A percentile compares a stretch with the other conserved stretches of the same genome.
Evolutionary conservation across 1,284 basidiomycete genomes (phyloP).

Genomic region (Meira nashicola): DNA sequence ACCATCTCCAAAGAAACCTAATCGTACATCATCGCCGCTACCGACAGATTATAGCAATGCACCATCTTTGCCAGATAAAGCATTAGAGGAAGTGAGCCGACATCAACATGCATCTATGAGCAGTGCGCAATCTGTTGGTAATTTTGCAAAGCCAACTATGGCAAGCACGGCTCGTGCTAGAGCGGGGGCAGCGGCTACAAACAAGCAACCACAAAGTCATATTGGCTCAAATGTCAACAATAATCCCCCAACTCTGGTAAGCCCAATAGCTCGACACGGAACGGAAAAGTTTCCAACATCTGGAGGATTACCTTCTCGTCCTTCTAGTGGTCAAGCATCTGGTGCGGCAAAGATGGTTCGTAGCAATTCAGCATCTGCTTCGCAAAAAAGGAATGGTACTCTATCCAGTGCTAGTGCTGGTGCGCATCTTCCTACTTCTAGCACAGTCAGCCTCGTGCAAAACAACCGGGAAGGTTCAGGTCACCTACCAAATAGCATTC

Average conservation of each 20-base stretch:
- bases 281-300: neutral
- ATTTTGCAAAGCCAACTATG: conserved; percentile 11
- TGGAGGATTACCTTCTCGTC: neutral
- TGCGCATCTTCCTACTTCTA: neutral
- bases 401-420: neutral
- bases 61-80: neutral
- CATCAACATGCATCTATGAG: neutral
- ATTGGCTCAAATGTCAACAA: no score
- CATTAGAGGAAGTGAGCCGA: neutral
- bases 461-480: neutral
- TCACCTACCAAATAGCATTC: conserved; percentile 12
- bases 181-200: neutral
- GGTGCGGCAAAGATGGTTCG: neutral
- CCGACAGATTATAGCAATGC: neutral
- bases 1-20: conserved; percentile 38
- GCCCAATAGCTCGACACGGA: no score
- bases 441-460: neutral
- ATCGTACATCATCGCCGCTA: conserved; percentile 1
- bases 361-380: neutral
- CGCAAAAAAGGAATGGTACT: neutral
- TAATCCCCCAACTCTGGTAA: no score
- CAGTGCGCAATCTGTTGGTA: conserved; percentile 15
- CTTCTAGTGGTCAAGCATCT: neutral
- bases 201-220: no score
- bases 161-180: conserved; percentile 24